A percentile compares a stretch with the other conserved stretches of the same genome.
These are phyloP conservation scores for Plasmodium yoelii DNA, from an alignment of 169 alveolate species.

Conservation along the genomic window DNA sequence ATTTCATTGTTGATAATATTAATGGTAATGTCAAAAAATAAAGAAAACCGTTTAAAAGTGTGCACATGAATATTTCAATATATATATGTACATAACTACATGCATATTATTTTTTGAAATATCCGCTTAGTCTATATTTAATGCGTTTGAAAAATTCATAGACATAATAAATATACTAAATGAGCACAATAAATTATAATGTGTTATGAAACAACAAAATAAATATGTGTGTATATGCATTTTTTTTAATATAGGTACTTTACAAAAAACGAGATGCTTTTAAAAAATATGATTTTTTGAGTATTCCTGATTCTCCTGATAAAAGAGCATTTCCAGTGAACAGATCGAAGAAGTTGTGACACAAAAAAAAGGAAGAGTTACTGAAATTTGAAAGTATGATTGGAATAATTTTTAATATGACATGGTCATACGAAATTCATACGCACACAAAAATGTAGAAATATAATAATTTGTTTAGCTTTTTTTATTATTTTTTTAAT, in stretches of 20 bases:
- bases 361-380: not conserved
- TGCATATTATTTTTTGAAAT: not conserved
- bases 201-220: not conserved
- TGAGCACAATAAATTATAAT: not conserved
- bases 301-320: conserved; percentile 53
- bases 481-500: too few relatives aligned
- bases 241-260: conserved; percentile 23
- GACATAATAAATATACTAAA: too few relatives aligned
- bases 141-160: not conserved
- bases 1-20: conserved; percentile 36
- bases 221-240: not conserved
- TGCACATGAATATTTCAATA: not conserved
- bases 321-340: conserved; percentile 63
- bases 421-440: too few relatives aligned
- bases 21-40: conserved; percentile 39
- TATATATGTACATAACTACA: not conserved
- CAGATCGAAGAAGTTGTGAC: conserved; percentile 45
- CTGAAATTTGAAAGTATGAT: too few relatives aligned
- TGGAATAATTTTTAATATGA: too few relatives aligned
- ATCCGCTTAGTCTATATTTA: not conserved
- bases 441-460: too few relatives aligned
- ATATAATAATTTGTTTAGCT: too few relatives aligned
- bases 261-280: conserved; percentile 41
- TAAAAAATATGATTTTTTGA: conserved; percentile 47
- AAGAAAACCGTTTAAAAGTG: not conserved